Conservation (phyloP, 805 yeast genomes). For the Pichia pseudocactophila region DNA sequence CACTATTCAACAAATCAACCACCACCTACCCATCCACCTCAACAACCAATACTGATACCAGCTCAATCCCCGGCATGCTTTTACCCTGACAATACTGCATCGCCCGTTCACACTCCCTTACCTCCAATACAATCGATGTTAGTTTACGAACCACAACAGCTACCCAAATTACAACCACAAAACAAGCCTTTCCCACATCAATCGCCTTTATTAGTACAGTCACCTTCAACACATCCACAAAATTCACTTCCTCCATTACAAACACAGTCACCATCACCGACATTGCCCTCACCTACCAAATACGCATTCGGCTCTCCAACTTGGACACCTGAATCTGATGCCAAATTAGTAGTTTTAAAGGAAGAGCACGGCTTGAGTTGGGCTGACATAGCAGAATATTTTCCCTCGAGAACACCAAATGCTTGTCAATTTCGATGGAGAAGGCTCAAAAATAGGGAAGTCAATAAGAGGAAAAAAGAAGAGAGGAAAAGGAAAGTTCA, state of each 20-base stretch:
- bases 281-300: not conserved
- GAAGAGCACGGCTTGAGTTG: conserved; percentile 80
- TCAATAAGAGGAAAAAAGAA: conserved; percentile 2
- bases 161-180: not conserved
- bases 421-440: conserved; percentile 91
- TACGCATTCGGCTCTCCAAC: conserved; percentile 26
- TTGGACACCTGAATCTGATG: conserved; percentile 72
- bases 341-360: conserved; percentile 59
- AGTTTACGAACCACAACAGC: no score
- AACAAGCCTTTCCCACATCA: no score
- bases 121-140: no score
- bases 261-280: not conserved
- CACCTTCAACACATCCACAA: no score
- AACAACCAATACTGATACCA: no score
- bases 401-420: conserved; percentile 73
- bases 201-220: not conserved
- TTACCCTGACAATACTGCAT: no score
- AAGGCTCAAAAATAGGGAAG: conserved; percentile 32
- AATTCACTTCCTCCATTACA: not conserved
- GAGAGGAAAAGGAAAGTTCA: not conserved
- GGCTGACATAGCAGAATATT: conserved; percentile 78
- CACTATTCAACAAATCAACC: no score
- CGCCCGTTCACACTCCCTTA: no score
- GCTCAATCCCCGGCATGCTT: no score
- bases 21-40: no score